These are phyloP conservation scores for Botryotinia convoluta DNA, from an alignment of 2,329 filamentous ascomycete genomes.

Conservation along the genomic window DNA sequence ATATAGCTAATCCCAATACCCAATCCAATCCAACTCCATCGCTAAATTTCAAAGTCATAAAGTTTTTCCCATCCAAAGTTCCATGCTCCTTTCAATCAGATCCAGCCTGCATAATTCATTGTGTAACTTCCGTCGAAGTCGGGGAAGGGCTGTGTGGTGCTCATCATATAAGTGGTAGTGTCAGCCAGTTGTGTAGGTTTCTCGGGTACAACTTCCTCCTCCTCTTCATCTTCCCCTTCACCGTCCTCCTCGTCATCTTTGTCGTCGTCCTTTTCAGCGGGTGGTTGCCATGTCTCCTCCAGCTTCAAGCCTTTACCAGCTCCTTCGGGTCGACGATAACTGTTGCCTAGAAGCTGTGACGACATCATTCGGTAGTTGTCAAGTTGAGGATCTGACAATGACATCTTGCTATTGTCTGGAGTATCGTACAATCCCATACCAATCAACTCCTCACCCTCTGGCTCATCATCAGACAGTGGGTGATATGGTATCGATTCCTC, in stretches of 20 bases:
- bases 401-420: slow-evolving; percentile 53
- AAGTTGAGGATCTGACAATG: slow-evolving; percentile 46
- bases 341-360: slow-evolving; percentile 52
- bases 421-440: slow-evolving; percentile 79
- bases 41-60: slow-evolving; percentile 12
- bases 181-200: neutral
- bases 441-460: slow-evolving; percentile 68
- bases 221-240: slow-evolving; percentile 34
- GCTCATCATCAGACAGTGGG: slow-evolving; percentile 52
- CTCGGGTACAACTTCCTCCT: slow-evolving; percentile 14
- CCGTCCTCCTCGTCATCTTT: slow-evolving; percentile 47
- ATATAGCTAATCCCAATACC: slow-evolving; percentile 18
- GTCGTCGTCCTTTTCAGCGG: slow-evolving; percentile 56
- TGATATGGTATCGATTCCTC: slow-evolving; percentile 52
- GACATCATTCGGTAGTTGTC: slow-evolving; percentile 54
- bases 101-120: slow-evolving; percentile 17
- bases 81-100: slow-evolving; percentile 15
- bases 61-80: slow-evolving; percentile 16
- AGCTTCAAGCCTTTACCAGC: slow-evolving; percentile 74
- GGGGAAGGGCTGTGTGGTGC: slow-evolving; percentile 9
- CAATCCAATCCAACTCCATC: slow-evolving; percentile 16
- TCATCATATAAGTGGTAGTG: neutral
- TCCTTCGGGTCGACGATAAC: slow-evolving; percentile 46
- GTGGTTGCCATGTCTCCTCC: slow-evolving; percentile 76
- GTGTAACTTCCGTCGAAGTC: slow-evolving; percentile 8